phyloP scores from a whole-genome alignment of 1,139 yeast genomes.

The Debaryomyces robertsiae region DNA sequence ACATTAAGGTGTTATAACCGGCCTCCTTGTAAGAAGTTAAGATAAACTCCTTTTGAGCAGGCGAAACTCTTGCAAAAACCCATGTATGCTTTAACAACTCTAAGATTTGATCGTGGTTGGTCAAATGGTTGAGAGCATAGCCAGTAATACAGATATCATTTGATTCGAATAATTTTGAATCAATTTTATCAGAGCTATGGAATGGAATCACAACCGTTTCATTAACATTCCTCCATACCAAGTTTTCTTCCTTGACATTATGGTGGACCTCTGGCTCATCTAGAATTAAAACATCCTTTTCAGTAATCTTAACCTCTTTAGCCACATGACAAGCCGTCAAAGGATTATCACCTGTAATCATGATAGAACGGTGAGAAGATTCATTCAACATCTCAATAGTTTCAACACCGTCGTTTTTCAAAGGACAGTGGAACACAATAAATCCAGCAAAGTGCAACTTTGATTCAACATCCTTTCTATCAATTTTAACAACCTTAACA shows the following conservation, averaged over 20 bases:
- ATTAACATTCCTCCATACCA: conserved; percentile 84
- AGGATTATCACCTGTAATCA: conserved; percentile 99
- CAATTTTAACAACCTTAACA: conserved; percentile 52
- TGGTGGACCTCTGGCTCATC: conserved; percentile 80
- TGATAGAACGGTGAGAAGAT: conserved; percentile 90
- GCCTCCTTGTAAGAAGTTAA: conserved; percentile 80
- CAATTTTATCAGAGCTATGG: conserved; percentile 60
- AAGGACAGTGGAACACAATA: conserved; percentile 95
- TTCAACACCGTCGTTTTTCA: conserved; percentile 89
- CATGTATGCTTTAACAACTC: conserved; percentile 84
- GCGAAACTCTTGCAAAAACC: conserved; percentile 98
- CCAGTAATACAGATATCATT: conserved; percentile 95
- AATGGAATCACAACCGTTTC: conserved; percentile 76
- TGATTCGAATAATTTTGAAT: conserved; percentile 57
- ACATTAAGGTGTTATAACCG: conserved; percentile 95
- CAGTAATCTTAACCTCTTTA: conserved; percentile 84
- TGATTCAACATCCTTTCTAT: conserved; percentile 77
- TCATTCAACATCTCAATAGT: conserved; percentile 92
- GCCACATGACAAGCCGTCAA: conserved; percentile 98
- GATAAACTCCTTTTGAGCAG: conserved; percentile 90
- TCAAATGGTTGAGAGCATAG: conserved; percentile 72
- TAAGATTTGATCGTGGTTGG: conserved; percentile 64
- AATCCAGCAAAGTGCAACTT: conserved; percentile 85
- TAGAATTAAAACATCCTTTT: conserved; percentile 76
- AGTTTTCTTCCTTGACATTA: conserved; percentile 52